Evolutionary conservation across 1,284 basidiomycete species (phyloP).

Genomic region (Inonotus hispidus): DNA sequence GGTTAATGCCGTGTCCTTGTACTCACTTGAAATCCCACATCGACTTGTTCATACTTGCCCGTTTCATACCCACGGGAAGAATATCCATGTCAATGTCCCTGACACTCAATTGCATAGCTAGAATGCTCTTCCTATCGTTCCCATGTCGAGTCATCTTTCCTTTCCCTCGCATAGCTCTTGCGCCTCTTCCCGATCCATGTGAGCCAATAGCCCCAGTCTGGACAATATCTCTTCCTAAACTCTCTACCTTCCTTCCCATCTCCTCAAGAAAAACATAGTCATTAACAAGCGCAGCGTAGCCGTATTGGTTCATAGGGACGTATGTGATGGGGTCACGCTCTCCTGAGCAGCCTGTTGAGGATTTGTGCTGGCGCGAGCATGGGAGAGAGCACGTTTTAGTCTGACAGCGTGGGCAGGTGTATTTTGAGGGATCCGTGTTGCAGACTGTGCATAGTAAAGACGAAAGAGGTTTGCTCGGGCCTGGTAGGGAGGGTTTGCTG

Average conservation of each 20-base stretch:
- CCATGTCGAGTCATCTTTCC: conserved; percentile 20
- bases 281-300: conserved; percentile 77
- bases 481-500: not conserved
- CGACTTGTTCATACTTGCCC: conserved; percentile 70
- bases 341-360: conserved; percentile 59
- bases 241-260: conserved; percentile 60
- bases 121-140: conserved; percentile 50
- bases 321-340: conserved; percentile 68
- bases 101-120: conserved; percentile 61
- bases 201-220: conserved; percentile 37
- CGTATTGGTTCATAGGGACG: conserved; percentile 75
- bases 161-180: conserved; percentile 15
- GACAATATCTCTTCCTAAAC: conserved; percentile 69
- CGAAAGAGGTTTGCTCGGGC: conserved; percentile 1
- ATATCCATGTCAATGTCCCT: conserved; percentile 69
- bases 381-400: conserved; percentile 66
- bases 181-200: conserved; percentile 20
- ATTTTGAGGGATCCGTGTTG: conserved; percentile 44
- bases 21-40: conserved; percentile 76
- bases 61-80: conserved; percentile 80
- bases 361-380: conserved; percentile 73
- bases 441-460: conserved; percentile 45
- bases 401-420: conserved; percentile 79
- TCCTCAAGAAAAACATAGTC: conserved; percentile 85
- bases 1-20: not conserved